Conservation (phyloP, 2,329 filamentous ascomycete species). For the Exutisphaerella laricina region DNA sequence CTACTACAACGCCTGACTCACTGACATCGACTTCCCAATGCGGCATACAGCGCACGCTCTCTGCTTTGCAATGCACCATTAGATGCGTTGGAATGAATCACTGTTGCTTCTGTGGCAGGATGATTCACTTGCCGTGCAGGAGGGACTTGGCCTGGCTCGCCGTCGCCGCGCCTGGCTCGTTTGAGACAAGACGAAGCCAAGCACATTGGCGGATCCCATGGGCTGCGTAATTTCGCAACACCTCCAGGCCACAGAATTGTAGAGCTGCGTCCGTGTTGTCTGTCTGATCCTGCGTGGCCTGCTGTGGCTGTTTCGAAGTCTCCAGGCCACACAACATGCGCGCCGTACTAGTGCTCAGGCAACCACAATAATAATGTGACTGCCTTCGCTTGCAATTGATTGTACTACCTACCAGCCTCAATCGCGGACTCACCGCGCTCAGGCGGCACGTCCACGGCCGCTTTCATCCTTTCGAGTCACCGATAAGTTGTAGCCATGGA, state of each 20-base stretch:
- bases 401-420: neutral
- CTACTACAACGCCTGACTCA: slow-evolving; percentile 2
- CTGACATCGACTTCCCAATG: neutral
- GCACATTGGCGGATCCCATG: neutral
- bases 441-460: no score
- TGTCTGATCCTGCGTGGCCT: no score
- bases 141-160: no score
- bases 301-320: neutral
- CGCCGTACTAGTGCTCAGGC: neutral
- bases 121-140: no score
- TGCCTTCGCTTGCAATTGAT: neutral
- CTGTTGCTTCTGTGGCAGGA: neutral
- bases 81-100: neutral
- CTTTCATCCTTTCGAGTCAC: neutral
- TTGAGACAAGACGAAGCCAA: slow-evolving; percentile 1
- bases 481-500: neutral
- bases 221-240: slow-evolving; percentile 2
- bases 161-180: slow-evolving; percentile 1
- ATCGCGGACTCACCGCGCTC: neutral
- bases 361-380: no score
- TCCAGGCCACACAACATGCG: neutral
- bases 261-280: no score
- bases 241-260: slow-evolving; percentile 4
- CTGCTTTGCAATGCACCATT: slow-evolving; percentile 5
- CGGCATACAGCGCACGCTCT: slow-evolving; percentile 4